These are phyloP conservation scores for Schwanniomyces etchellsii DNA, from an alignment of 1,139 yeast genomes.

Conservation along the genomic window DNA sequence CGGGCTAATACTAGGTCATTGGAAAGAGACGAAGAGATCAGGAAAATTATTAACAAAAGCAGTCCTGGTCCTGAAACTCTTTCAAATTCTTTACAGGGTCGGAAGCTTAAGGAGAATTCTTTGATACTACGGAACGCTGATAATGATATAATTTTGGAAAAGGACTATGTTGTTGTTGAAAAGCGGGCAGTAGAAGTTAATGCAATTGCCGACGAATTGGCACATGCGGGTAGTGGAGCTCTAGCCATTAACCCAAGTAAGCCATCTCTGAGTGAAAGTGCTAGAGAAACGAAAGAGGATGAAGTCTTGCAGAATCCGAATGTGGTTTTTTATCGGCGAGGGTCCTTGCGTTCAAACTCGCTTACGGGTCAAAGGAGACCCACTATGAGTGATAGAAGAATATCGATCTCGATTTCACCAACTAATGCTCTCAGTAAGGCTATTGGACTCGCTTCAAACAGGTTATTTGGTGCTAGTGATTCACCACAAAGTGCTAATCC, in stretches of 20 bases:
- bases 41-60: slow-evolving; percentile 34
- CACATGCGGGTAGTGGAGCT: slow-evolving; percentile 58
- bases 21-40: slow-evolving; percentile 39
- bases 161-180: slow-evolving; percentile 91
- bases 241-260: slow-evolving; percentile 31
- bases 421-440: slow-evolving; percentile 87
- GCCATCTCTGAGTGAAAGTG: slow-evolving; percentile 11
- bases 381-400: slow-evolving; percentile 51
- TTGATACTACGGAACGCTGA: slow-evolving; percentile 20
- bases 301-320: slow-evolving; percentile 1
- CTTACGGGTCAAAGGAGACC: slow-evolving; percentile 38
- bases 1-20: slow-evolving; percentile 1
- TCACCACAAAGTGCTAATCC: slow-evolving; percentile 12
- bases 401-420: slow-evolving; percentile 74
- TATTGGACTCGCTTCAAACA: slow-evolving; percentile 78
- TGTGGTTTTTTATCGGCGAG: slow-evolving; percentile 16
- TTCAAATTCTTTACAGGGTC: slow-evolving; percentile 19
- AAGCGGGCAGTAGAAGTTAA: slow-evolving; percentile 92
- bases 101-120: slow-evolving; percentile 6
- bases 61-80: slow-evolving; percentile 37
- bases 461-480: slow-evolving; percentile 58
- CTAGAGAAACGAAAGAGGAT: slow-evolving; percentile 1
- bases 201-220: slow-evolving; percentile 89
- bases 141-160: slow-evolving; percentile 49
- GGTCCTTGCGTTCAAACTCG: slow-evolving; percentile 28